Evolutionary conservation across 2,329 filamentous ascomycete species (phyloP).

Genomic region (Stagonosporopsis chrysanthemi): DNA sequence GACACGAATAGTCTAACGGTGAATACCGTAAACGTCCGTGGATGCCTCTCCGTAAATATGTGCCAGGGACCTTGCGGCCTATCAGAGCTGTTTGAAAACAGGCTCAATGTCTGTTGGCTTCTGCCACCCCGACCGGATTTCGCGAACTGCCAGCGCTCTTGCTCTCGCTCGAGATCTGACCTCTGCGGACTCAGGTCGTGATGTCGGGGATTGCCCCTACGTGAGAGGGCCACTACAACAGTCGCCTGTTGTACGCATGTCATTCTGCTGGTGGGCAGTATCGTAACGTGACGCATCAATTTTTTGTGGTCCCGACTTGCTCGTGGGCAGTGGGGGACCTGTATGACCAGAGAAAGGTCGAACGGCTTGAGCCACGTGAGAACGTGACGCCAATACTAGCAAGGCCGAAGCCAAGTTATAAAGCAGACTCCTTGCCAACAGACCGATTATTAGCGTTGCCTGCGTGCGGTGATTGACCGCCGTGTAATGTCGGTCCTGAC

Average conservation of each 20-base stretch:
- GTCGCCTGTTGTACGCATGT: not conserved
- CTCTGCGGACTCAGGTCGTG: conserved; percentile 30
- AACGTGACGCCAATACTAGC: conserved; percentile 11
- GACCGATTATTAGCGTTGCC: not conserved
- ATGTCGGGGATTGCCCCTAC: conserved; percentile 42
- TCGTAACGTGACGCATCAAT: not conserved
- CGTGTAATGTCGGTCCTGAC: conserved; percentile 2
- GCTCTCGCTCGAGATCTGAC: conserved; percentile 30
- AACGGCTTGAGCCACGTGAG: conserved; percentile 7
- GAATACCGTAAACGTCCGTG: conserved; percentile 9
- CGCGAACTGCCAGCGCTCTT: conserved; percentile 32
- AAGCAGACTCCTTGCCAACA: conserved; percentile 26
- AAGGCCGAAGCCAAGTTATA: conserved; percentile 10
- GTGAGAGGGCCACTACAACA: conserved; percentile 27
- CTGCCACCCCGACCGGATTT: conserved; percentile 36
- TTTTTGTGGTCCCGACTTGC: not conserved
- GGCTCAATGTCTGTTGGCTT: conserved; percentile 45
- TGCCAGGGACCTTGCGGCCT: conserved; percentile 44
- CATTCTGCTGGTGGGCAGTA: not conserved
- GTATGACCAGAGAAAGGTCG: conserved; percentile 22
- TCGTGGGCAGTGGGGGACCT: not conserved
- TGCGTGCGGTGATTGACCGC: not conserved
- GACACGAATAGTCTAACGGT: conserved; percentile 5
- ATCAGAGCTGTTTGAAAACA: conserved; percentile 31
- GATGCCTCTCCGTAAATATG: conserved; percentile 40